Evolutionary conservation across 2,329 filamentous ascomycete genomes (phyloP), one percentile per base, ranked within the genome.

Genomic region (Capronia americana): DNA sequence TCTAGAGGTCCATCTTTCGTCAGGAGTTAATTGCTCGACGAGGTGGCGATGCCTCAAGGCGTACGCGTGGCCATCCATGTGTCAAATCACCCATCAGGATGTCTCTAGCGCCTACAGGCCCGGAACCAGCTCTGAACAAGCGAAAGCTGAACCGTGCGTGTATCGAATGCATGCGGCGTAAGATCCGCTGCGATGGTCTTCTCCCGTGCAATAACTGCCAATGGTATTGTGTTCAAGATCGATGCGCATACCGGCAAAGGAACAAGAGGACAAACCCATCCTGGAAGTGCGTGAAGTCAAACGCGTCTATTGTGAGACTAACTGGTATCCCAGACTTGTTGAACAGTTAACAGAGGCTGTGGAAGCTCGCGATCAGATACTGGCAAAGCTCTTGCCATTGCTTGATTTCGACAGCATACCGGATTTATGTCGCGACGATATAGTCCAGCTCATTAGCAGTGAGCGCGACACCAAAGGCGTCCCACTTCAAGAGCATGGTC

Each of bases 121-220:
- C 48, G 26, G 14, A 51, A 10, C 38, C 48, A 26, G 20, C 20
- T 17, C 20, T 26, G 4, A 51, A 5, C 23, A 26, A 17, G 11
- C 12, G 60, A 48, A 62, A 50, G 53, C n/a, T 54, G 46, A 62
- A 62, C 51, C 50, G 60, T n/a, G 32, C 60, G n/a, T 64, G 61
- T 30, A 28, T 50, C 8, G 61, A 64, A 53, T 64, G 61, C 44
- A 64, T 44, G 28, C 48, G 55, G 8, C 55, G 61, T n/a, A 64
- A 64, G 30, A 64, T 64, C 5, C 44, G 55, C 2, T 64, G 61
- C 38, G 54, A 58, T 32, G 61, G 61, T 20, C 14, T 28, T 38
- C 26, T 58, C 7, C 61, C 61, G n/a, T 64, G 61, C 55, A 30
- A 58, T n/a, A 57, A 64, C 20, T 64, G 61, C 38, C 54, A 34